Evolutionary conservation across 1,139 yeast species (phyloP), one percentile per base, ranked within the genome.

Genomic region (Hansenula anomala): DNA sequence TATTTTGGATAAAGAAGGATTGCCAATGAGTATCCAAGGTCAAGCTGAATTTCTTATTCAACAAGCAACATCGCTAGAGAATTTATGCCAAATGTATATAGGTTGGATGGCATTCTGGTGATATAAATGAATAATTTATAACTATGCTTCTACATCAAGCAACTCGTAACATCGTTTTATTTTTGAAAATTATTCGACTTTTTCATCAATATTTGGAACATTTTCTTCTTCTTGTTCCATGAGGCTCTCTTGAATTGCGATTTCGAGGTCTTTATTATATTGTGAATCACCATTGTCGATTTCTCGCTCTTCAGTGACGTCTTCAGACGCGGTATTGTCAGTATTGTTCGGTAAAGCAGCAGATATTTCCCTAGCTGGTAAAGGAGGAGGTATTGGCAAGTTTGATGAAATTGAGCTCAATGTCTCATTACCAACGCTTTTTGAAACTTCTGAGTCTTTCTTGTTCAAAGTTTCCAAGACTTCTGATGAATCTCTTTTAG

Each of bases 31-130:
- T 62, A 86, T 90, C 3, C 82, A 85, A 40, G 97, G 97, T 0
- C 97, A 92, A 55, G 96, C 89, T 2, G 97, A 92, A 54, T 80
- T 85, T 26, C 71, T 92, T 42, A 85, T 92, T 36, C 90, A 85
- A 51, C 88, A 85, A 46, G 95, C 98, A 0, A 74, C 86, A 0
- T 80, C 88, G 5, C 66, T 69, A 7, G 86, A 80, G 38, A 80
- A 82, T 46, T 64, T 94, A 38, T 71, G 87, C 24, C 82, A 74
- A 49, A 92, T 94, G 98, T 94, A 88, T 60, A 79, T 86, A 27
- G 99, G 99, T 3, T 92, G 98, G 98, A 75, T 86, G 54, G 82
- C 97, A 3, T 86, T 78, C 56, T 67, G 80, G 67, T 79, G 58
- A 49, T 14, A 29, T 19, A n/a, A 18, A 15, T 26, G 16, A 26